Evolutionary conservation across 306 rosid species (phyloP).

Genomic region (Arachis stenosperma): DNA sequence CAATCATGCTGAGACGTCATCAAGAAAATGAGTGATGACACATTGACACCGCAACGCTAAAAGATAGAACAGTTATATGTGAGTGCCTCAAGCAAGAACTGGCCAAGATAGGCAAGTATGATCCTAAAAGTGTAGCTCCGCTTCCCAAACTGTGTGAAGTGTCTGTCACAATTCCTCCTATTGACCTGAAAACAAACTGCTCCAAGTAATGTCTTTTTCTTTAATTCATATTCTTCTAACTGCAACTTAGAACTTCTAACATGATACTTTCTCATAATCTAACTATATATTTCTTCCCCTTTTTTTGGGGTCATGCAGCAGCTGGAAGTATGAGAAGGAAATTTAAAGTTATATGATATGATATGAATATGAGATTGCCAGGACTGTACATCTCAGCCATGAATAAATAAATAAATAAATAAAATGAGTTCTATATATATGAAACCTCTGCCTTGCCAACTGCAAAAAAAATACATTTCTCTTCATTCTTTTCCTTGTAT

Average conservation of each 20-base stretch:
- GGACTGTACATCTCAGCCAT: neutral
- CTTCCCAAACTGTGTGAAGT: slow-evolving; percentile 28
- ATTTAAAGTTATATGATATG: neutral
- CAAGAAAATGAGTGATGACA: neutral
- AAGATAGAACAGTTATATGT: slow-evolving; percentile 19
- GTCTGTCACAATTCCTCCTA: slow-evolving; percentile 32
- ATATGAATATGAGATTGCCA: neutral
- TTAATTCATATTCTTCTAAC: neutral
- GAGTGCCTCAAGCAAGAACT: slow-evolving; percentile 35
- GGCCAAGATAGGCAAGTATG: neutral
- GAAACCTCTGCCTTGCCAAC: neutral
- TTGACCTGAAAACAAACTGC: slow-evolving; percentile 33
- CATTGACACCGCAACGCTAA: neutral
- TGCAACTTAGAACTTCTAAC: neutral
- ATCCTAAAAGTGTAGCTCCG: slow-evolving; percentile 24
- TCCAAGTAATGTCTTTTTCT: neutral
- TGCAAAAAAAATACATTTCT: neutral
- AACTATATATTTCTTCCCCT: too few relatives aligned
- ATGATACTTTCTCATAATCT: neutral
- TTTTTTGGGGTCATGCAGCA: slow-evolving; percentile 11
- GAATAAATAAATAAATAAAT: slow-evolving; percentile 14
- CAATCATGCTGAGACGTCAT: slow-evolving; percentile 28
- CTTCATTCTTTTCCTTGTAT: neutral
- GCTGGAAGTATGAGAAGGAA: neutral
- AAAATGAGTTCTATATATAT: too few relatives aligned